Evolutionary conservation across 2,329 filamentous ascomycete genomes (phyloP).

Genomic region (Penicillium nordicum): DNA sequence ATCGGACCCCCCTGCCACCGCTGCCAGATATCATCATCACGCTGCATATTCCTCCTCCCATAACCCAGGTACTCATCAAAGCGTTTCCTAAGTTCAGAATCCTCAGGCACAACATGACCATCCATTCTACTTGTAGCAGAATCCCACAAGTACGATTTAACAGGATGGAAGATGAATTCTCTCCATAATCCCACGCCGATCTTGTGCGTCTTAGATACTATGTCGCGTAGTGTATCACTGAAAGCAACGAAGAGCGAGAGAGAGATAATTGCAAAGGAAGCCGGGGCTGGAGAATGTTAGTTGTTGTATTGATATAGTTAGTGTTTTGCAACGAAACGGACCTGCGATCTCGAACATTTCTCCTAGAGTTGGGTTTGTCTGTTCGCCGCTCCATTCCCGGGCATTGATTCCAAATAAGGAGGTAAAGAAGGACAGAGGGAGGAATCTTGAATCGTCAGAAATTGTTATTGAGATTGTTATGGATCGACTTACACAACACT

Average conservation of each 20-base stretch:
- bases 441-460: slow-evolving; percentile 40
- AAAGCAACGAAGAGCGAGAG: slow-evolving; percentile 56
- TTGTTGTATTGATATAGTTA: not conserved
- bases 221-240: slow-evolving; percentile 36
- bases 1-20: slow-evolving; percentile 20
- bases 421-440: slow-evolving; percentile 64
- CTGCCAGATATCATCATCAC: slow-evolving; percentile 34
- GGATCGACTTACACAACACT: slow-evolving; percentile 52
- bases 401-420: slow-evolving; percentile 65
- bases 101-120: slow-evolving; percentile 13
- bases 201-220: slow-evolving; percentile 23
- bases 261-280: slow-evolving; percentile 52
- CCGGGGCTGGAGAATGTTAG: slow-evolving; percentile 25
- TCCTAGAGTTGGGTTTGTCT: slow-evolving; percentile 35
- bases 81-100: slow-evolving; percentile 20
- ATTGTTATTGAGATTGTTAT: no score
- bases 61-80: slow-evolving; percentile 29
- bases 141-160: slow-evolving; percentile 13
- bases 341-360: slow-evolving; percentile 31
- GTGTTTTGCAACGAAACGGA: slow-evolving; percentile 3
- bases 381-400: slow-evolving; percentile 54
- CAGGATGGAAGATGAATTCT: slow-evolving; percentile 24
- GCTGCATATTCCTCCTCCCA: slow-evolving; percentile 16
- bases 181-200: slow-evolving; percentile 21
- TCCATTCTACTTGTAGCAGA: slow-evolving; percentile 8